Percentiles rank a stretch among this genome's conserved stretches.
phyloP scores from a whole-genome alignment of 352 stramenopile species.

The Phytophthora europaea region DNA sequence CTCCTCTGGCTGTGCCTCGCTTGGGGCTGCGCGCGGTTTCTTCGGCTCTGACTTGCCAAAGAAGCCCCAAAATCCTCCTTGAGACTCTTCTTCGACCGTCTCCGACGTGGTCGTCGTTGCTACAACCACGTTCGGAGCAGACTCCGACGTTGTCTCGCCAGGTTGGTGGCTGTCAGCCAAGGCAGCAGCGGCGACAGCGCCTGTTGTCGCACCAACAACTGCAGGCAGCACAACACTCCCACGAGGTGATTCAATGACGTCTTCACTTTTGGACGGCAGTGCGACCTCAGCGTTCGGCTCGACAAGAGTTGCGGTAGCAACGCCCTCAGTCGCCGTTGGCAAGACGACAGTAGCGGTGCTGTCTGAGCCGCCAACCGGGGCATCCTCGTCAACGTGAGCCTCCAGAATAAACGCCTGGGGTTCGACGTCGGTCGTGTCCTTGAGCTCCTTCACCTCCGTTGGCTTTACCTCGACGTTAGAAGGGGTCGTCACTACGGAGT shows the following conservation, averaged over 20 bases:
- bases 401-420: neutral
- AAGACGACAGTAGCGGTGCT: neutral
- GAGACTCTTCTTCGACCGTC: slow-evolving; percentile 12
- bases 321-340: neutral
- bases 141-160: neutral
- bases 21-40: neutral
- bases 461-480: neutral
- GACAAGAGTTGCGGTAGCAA: neutral
- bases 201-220: neutral
- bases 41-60: slow-evolving; percentile 32
- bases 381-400: neutral
- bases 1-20: neutral
- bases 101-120: neutral
- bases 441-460: neutral
- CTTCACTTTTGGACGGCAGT: neutral
- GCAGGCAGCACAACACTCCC: neutral
- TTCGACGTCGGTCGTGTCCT: neutral
- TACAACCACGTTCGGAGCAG: neutral
- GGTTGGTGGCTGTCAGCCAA: neutral
- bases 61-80: slow-evolving; percentile 35
- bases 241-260: neutral
- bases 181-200: neutral
- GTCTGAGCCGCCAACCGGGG: neutral
- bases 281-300: neutral
- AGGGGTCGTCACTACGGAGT: neutral